phyloP scores from a whole-genome alignment of 176 grass and related monocot species.

The Cenchrus americanus region DNA sequence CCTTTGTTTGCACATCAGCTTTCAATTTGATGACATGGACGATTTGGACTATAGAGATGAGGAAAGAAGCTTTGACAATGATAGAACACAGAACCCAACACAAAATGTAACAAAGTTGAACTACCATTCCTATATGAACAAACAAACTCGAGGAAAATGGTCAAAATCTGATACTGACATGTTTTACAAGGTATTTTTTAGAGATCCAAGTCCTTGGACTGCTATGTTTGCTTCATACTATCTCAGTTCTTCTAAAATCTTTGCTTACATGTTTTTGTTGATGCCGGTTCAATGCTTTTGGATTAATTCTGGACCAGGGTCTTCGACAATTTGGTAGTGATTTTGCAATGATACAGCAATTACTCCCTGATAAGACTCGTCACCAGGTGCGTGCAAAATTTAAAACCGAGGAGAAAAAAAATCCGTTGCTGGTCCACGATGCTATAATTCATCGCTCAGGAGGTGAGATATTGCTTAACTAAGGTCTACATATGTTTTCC shows the following conservation, averaged over 20 bases:
- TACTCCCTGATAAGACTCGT: constrained; percentile 81
- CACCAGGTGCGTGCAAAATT: constrained; percentile 78
- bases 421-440: constrained; percentile 72
- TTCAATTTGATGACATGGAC: constrained; percentile 24
- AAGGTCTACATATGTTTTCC: constrained; percentile 8
- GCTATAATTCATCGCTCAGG: constrained; percentile 64
- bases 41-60: constrained; percentile 49
- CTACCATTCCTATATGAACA: constrained; percentile 91
- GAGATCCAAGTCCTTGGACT: constrained; percentile 28
- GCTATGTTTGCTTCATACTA: constrained; percentile 28
- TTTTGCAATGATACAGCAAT: constrained; percentile 92
- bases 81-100: constrained; percentile 25
- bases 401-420: constrained; percentile 80
- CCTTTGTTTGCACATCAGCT: constrained; percentile 32
- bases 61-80: constrained; percentile 24
- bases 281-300: constrained; percentile 14
- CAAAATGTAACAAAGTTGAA: constrained; percentile 67
- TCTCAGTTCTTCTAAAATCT: not conserved
- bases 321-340: constrained; percentile 91
- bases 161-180: constrained; percentile 83
- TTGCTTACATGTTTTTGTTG: constrained; percentile 23
- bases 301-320: constrained; percentile 57
- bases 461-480: constrained; percentile 51
- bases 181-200: constrained; percentile 79
- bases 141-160: constrained; percentile 53